A percentile compares a stretch with the other conserved stretches of the same genome.
These are phyloP conservation scores for Debaryomycetaceae sp. DNA, from an alignment of 1,139 yeast genomes.

Conservation along the genomic window DNA sequence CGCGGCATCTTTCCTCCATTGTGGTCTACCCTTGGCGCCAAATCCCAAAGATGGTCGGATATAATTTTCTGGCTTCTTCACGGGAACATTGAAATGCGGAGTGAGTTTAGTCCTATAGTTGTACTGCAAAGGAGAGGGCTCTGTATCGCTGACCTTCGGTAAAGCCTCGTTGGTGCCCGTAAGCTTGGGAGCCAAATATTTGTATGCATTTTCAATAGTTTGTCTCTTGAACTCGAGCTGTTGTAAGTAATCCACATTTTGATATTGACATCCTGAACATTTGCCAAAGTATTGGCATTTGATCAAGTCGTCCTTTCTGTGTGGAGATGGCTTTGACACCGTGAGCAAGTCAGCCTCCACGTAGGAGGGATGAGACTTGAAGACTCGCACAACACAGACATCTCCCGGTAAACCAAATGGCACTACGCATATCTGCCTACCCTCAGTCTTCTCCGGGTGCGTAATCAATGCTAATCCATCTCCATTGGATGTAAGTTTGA, in stretches of 20 bases:
- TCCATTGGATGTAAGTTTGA: conserved; percentile 69
- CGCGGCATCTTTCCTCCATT: conserved; percentile 52
- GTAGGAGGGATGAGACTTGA: conserved; percentile 72
- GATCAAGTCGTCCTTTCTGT: conserved; percentile 50
- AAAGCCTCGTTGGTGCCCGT: conserved; percentile 31
- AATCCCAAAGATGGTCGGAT: conserved; percentile 78
- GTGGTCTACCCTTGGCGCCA: conserved; percentile 77
- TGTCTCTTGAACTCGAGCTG: conserved; percentile 71
- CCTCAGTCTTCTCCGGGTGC: conserved; percentile 48
- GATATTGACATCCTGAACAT: conserved; percentile 88
- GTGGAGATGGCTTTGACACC: conserved; percentile 42
- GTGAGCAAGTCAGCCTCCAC: conserved; percentile 72
- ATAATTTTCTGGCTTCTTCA: conserved; percentile 36
- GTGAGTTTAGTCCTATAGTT: conserved; percentile 88
- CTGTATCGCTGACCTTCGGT: conserved; percentile 64
- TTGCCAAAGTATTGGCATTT: conserved; percentile 45
- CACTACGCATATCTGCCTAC: conserved; percentile 50
- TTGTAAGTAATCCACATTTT: conserved; percentile 65
- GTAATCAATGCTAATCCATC: conserved; percentile 66
- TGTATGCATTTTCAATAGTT: conserved; percentile 80
- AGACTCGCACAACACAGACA: conserved; percentile 61
- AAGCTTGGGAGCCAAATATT: conserved; percentile 60
- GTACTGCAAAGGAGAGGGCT: conserved; percentile 74
- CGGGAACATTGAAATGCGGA: conserved; percentile 91
- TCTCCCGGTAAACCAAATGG: conserved; percentile 94